Evolutionary conservation across 805 yeast genomes (phyloP), one percentile per base, ranked within the genome.

Genomic region (Candida taoyuanica): DNA sequence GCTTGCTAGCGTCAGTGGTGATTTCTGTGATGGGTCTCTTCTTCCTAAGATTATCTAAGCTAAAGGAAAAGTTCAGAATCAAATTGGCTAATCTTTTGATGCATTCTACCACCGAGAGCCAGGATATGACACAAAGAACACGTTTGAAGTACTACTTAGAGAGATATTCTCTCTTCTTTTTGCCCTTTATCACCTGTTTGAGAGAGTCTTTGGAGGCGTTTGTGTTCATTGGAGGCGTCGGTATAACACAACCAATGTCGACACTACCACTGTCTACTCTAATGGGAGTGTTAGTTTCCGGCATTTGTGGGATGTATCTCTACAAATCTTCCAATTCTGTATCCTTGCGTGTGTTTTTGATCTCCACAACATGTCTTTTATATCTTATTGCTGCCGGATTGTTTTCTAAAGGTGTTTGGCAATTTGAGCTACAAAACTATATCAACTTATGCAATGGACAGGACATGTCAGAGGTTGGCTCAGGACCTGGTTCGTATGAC

Each of bases 201-300:
- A 74, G 96, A 56, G 96, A 88, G 60, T 95, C 96, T 2, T 65
- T 88, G 37, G 96, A 88, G 60, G 96, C 96, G 0, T 88, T 88
- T 26, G 93, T 88, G 3, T 88, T 88, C 52, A 71, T 88, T 30
- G 96, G 96, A 3, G 97, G 96, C 19, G 80, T 88, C 30, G 87
- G 87, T 17, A 76, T 85, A 42, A 75, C 78, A 25, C 85, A 78
- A 46, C 87, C 91, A 5, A 56, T 76, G 11, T 55, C 76, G 0
- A 74, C 87, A 0, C 71, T 84, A 42, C 80, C 89, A 14, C 55
- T 81, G 25, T 79, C 93, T 0, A 76, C 77, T 33, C 20, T 79
- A 0, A 44, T 68, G 0, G 96, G 88, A 0, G 63, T 78, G 2
- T 43, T 70, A 1, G 51, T 76, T 1, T 94, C 96, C 6, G 61